Evolutionary conservation across 208 protist species (phyloP).

Genomic region (Entamoeba histolytica): DNA sequence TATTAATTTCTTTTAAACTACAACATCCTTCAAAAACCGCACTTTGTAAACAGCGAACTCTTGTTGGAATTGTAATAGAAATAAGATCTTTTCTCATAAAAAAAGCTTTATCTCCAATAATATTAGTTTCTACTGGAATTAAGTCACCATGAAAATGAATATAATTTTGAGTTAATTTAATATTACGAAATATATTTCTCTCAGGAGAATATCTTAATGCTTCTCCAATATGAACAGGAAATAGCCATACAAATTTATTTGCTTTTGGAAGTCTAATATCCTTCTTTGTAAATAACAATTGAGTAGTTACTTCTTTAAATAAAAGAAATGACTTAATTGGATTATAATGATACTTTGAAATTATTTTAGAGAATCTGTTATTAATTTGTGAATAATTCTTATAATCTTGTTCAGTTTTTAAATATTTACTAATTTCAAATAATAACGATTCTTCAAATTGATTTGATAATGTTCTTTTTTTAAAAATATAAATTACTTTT

Average conservation of each 20-base stretch:
- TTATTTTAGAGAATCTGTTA: background rate
- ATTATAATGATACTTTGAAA: background rate
- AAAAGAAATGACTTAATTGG: background rate
- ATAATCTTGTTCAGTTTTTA: background rate
- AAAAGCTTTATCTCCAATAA: background rate
- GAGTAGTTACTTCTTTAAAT: background rate
- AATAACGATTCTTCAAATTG: background rate
- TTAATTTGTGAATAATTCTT: background rate
- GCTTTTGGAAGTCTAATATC: background rate
- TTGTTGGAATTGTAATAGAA: background rate
- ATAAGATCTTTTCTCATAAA: background rate
- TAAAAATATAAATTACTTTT: background rate
- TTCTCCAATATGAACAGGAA: background rate
- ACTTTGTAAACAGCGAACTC: background rate
- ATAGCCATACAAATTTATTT: background rate
- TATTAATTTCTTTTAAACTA: background rate
- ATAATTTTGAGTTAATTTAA: background rate
- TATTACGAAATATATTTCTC: background rate
- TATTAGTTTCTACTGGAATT: background rate
- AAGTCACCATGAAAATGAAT: background rate
- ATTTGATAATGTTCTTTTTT: background rate
- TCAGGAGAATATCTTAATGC: background rate
- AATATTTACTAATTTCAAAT: background rate
- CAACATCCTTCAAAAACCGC: background rate
- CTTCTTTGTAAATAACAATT: background rate